Evolutionary conservation across 768 basidiomycete genomes (phyloP).

Genomic region (Lactarius sanguifluus): DNA sequence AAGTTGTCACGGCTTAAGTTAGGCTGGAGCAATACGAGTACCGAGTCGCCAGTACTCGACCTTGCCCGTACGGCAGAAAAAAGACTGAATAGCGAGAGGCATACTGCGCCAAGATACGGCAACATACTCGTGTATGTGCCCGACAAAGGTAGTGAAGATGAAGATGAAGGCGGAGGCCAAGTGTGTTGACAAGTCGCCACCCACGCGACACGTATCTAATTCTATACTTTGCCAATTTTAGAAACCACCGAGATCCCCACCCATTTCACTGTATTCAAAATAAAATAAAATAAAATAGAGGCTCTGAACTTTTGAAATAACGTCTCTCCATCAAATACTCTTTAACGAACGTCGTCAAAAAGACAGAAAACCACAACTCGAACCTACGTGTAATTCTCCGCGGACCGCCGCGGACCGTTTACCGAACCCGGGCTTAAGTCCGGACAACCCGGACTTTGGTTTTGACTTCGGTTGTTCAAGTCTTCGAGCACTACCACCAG

Average conservation of each 20-base stretch:
- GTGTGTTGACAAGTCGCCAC: neutral
- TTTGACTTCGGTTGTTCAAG: neutral
- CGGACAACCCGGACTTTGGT: neutral
- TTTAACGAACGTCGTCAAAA: neutral
- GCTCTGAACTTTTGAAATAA: neutral
- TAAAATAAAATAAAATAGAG: neutral
- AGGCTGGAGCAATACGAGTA: conserved; percentile 83
- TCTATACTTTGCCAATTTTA: neutral
- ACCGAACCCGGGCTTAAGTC: neutral
- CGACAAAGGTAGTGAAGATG: conserved; percentile 1
- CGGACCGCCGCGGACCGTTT: neutral
- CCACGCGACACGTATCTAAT: conserved; percentile 9
- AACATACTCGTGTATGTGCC: conserved; percentile 29
- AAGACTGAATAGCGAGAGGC: conserved; percentile 36
- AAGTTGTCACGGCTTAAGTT: conserved; percentile 64
- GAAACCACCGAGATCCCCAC: neutral
- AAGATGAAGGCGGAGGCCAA: neutral
- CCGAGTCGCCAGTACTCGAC: conserved; percentile 79
- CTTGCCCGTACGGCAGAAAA: conserved; percentile 43
- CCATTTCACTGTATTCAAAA: neutral
- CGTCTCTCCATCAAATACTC: neutral
- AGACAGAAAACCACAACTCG: neutral
- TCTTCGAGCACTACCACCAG: neutral
- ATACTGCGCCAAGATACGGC: conserved; percentile 33
- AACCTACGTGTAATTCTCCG: neutral